Conservation (phyloP, 495 filamentous ascomycete genomes). For the Penicillium macrosclerotiorum region DNA sequence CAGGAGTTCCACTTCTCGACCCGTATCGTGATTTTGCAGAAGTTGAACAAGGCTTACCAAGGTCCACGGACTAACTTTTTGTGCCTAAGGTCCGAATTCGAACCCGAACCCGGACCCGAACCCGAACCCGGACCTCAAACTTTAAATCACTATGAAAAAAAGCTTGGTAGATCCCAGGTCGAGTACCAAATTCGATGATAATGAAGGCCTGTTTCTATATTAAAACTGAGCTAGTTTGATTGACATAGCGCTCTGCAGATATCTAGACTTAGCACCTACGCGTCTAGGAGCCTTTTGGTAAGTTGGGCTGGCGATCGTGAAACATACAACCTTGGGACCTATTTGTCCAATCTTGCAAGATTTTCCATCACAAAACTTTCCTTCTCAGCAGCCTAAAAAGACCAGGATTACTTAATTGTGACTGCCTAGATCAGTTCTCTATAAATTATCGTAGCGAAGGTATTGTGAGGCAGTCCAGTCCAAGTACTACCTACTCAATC, state of each 20-base stretch:
- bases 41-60: not conserved
- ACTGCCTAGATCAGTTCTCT: not conserved
- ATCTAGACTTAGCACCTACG: no score
- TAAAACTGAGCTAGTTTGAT: no score
- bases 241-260: no score
- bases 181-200: not conserved
- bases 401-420: no score
- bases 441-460: not conserved
- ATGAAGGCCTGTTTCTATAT: not conserved
- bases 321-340: no score
- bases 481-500: not conserved
- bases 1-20: no score
- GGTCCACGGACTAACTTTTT: not conserved
- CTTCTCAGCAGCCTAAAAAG: not conserved
- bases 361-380: not conserved
- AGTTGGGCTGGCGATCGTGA: no score
- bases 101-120: slow-evolving; percentile 9
- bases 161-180: not conserved
- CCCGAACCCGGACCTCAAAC: slow-evolving; percentile 6
- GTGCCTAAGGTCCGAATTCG: not conserved
- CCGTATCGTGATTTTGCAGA: not conserved
- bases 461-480: not conserved
- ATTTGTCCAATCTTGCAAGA: not conserved
- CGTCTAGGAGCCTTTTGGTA: no score
- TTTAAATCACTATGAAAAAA: not conserved